Evolutionary conservation across 2,329 filamentous ascomycete species (phyloP).

Genomic region (Fusarium globosum): DNA sequence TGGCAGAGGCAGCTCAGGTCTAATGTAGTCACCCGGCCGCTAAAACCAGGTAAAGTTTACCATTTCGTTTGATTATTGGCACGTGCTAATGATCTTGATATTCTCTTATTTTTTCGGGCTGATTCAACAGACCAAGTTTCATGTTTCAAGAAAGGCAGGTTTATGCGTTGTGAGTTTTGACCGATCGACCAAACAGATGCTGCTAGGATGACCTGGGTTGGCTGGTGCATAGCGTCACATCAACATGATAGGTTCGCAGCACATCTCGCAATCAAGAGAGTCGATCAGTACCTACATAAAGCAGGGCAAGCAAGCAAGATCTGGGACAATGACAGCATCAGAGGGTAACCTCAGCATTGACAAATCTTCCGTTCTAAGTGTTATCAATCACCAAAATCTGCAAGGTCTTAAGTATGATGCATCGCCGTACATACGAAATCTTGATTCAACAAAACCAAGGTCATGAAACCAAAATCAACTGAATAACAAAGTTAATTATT

Average conservation of each 20-base stretch:
- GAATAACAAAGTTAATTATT: not conserved
- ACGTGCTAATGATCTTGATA: conserved; percentile 21
- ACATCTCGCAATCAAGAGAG: conserved; percentile 28
- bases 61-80: conserved; percentile 29
- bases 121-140: conserved; percentile 21
- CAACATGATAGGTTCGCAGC: conserved; percentile 35
- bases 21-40: conserved; percentile 2
- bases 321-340: conserved; percentile 30
- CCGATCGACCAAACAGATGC: conserved; percentile 20
- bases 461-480: not conserved
- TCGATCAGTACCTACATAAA: conserved; percentile 32
- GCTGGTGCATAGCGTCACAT: conserved; percentile 38
- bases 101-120: not conserved
- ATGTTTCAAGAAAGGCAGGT: conserved; percentile 6
- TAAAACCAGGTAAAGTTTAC: conserved; percentile 28
- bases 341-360: not conserved
- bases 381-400: not conserved
- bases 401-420: not conserved
- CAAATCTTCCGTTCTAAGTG: not conserved
- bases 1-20: conserved; percentile 14
- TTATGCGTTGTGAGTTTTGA: conserved; percentile 13
- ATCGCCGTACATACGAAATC: not conserved
- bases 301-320: conserved; percentile 24
- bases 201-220: conserved; percentile 4
- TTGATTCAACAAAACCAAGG: conserved; percentile 4